phyloP scores from a whole-genome alignment of 805 yeast species.

The Ogataea trehaloabstinens region DNA sequence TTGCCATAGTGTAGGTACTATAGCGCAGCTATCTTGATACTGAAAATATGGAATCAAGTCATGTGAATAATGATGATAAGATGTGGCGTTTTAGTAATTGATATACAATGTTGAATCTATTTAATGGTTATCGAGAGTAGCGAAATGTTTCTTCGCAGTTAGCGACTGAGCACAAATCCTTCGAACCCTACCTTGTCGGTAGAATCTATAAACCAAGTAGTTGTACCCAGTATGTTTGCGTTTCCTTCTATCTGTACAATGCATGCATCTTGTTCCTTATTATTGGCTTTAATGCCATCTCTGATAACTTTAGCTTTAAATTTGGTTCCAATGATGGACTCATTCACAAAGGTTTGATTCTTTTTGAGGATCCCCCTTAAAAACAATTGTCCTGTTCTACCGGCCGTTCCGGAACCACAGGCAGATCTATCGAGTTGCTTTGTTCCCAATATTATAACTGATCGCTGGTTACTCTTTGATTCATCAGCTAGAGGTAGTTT shows the following conservation, averaged over 20 bases:
- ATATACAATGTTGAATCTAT: too few relatives aligned
- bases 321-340: slow-evolving; percentile 26
- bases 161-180: slow-evolving; percentile 23
- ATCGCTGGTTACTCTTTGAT: slow-evolving; percentile 14
- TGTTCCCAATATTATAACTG: slow-evolving; percentile 24
- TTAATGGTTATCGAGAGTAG: too few relatives aligned
- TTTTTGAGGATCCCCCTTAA: slow-evolving; percentile 11
- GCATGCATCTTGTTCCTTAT: slow-evolving; percentile 20
- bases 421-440: slow-evolving; percentile 30
- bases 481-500: slow-evolving; percentile 14
- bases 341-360: slow-evolving; percentile 17
- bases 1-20: too few relatives aligned
- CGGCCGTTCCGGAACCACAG: slow-evolving; percentile 30
- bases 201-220: slow-evolving; percentile 23
- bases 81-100: background rate
- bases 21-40: too few relatives aligned
- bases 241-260: slow-evolving; percentile 24
- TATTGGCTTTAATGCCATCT: slow-evolving; percentile 18
- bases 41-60: too few relatives aligned
- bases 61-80: background rate
- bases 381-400: slow-evolving; percentile 22
- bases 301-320: slow-evolving; percentile 19
- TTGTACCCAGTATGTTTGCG: slow-evolving; percentile 24
- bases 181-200: slow-evolving; percentile 19
- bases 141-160: too few relatives aligned